phyloP scores from a whole-genome alignment of 495 filamentous ascomycete species.

The Trichocladium antarcticum region DNA sequence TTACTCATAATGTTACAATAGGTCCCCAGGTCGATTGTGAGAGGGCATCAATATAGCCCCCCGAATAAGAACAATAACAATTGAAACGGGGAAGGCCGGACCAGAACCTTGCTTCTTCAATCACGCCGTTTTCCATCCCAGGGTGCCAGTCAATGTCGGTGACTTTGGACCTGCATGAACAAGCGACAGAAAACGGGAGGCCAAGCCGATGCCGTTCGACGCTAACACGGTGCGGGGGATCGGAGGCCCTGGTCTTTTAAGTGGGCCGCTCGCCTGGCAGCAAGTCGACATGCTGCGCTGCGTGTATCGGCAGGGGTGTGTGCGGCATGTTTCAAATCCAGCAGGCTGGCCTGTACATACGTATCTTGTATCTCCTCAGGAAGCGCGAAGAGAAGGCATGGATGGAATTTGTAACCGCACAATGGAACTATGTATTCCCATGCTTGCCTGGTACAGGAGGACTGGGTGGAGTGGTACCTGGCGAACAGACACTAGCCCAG shows the following conservation, averaged over 20 bases:
- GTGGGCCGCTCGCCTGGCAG: neutral
- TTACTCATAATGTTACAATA: too few species aligned
- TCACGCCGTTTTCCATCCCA: neutral
- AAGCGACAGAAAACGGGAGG: neutral
- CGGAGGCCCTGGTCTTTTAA: neutral
- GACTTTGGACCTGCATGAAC: conserved; percentile 3
- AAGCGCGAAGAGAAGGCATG: too few species aligned
- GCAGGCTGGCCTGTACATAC: neutral
- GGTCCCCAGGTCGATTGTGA: too few species aligned
- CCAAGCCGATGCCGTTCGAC: conserved; percentile 1
- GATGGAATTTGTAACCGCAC: too few species aligned
- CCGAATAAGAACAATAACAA: neutral
- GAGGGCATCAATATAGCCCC: too few species aligned
- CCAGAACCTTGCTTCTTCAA: neutral
- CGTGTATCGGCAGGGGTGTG: neutral
- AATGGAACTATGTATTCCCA: too few species aligned
- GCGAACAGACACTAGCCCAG: neutral
- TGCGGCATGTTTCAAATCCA: neutral
- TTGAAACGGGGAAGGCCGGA: too few species aligned
- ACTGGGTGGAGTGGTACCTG: neutral
- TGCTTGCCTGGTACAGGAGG: neutral
- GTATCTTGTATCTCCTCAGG: neutral
- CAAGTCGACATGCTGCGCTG: neutral
- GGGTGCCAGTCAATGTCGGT: neutral
- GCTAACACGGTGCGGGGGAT: neutral